phyloP scores from a whole-genome alignment of 768 basidiomycete species.

The Boletellus ananiceps region DNA sequence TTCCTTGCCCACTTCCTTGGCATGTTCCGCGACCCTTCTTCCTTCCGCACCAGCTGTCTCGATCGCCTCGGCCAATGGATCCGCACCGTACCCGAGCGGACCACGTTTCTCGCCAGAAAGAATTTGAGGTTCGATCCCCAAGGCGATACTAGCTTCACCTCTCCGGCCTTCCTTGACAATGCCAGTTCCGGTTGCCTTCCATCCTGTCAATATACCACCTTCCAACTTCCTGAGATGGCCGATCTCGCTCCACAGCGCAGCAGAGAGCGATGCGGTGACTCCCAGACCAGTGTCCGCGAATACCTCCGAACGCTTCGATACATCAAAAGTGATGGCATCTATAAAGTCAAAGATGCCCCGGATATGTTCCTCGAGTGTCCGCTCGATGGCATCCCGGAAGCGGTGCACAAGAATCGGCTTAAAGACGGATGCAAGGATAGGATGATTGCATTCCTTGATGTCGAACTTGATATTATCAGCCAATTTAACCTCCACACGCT shows the following conservation, averaged over 20 bases:
- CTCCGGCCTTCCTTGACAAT: slow-evolving; percentile 48
- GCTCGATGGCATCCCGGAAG: slow-evolving; percentile 57
- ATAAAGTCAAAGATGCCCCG: slow-evolving; percentile 45
- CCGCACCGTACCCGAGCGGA: slow-evolving; percentile 53
- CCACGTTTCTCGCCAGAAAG: slow-evolving; percentile 63
- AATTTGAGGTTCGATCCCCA: slow-evolving; percentile 75
- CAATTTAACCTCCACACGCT: slow-evolving; percentile 50
- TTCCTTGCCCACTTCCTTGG: slow-evolving; percentile 31
- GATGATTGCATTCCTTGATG: slow-evolving; percentile 60
- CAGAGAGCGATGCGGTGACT: slow-evolving; percentile 44
- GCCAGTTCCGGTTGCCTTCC: slow-evolving; percentile 60
- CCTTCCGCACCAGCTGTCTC: background rate
- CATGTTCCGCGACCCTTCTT: slow-evolving; percentile 30
- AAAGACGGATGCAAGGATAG: slow-evolving; percentile 57
- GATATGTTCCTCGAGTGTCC: slow-evolving; percentile 53
- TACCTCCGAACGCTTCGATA: slow-evolving; percentile 52
- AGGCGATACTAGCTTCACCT: slow-evolving; percentile 43
- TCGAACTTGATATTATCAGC: slow-evolving; percentile 51
- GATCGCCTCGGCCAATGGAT: slow-evolving; percentile 23
- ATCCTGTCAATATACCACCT: slow-evolving; percentile 36
- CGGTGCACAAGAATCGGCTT: slow-evolving; percentile 55
- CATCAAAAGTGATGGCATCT: slow-evolving; percentile 58
- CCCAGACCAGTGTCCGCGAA: slow-evolving; percentile 61
- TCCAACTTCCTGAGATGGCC: slow-evolving; percentile 47
- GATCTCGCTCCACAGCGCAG: slow-evolving; percentile 66